Base-by-base conservation (phyloP, 2,329 filamentous ascomycete genomes). In the Colletotrichum ledebouriae region DNA sequence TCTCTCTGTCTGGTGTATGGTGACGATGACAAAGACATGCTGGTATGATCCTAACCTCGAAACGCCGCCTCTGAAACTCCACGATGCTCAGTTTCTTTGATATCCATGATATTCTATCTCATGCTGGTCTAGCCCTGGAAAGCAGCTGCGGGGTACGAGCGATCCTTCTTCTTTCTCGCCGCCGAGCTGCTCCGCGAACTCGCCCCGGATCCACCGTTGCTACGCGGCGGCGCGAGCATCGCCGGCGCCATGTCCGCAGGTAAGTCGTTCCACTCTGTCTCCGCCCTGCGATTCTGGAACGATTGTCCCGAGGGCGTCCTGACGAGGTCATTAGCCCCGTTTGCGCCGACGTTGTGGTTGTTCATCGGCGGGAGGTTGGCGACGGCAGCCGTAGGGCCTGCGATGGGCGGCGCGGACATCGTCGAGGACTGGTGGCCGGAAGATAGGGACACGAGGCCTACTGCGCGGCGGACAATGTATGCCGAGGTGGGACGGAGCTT, bases 211-310 rank as follows among this genome's bases (percentile, higher is more conserved):
- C 71, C 75, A 2, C 71, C 71, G 39, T 60, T 73, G 41, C 65
- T 77, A 49, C 73, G 73, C 4, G 72, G 77, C 59, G 73, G 75
- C 10, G 61, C 73, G n/a, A 69, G 71, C 71, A 63, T 2, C 47
- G 58, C 11, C 44, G 77, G 71, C 3, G 76, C 66, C 86, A 90
- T 89, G 59, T 90, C 88, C 10, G 82, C 80, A 0, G 89, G 89
- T 10, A 91, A 73, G 74, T 91, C 89, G 77, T 91, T 91, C 89
- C 89, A 91, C 74, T 90, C 89, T 34, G 78, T 87, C 20, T 86
- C 84, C 3, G 89, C 85, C 6, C 88, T 82, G 72, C 81, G 77
- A 67, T 87, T 89, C 76, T 90, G 88, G 75, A 84, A 90, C 1
- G 87, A 90, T 53, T 80, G 77, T 3, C 79, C 78, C 15, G 76